These are phyloP conservation scores for Hortiboletus flavorubellus DNA, from an alignment of 768 basidiomycete genomes.

Conservation along the genomic window DNA sequence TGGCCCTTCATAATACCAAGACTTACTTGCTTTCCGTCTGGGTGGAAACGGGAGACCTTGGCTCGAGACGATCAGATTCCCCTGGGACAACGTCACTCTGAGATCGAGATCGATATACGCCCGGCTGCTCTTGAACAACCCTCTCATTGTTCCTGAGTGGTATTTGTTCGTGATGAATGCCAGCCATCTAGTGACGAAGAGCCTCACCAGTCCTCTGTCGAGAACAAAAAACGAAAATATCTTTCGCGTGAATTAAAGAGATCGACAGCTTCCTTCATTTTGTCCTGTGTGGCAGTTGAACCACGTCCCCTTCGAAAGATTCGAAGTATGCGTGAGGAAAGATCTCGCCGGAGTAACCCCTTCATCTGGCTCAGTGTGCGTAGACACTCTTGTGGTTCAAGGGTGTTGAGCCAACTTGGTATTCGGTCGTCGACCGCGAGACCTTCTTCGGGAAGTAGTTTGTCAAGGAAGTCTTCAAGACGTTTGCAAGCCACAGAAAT, in stretches of 20 bases:
- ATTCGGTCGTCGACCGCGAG: background rate
- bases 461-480: background rate
- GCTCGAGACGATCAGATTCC: no score
- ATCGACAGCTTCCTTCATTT: background rate
- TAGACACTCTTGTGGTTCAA: background rate
- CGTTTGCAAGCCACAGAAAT: constrained; percentile 5
- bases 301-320: background rate
- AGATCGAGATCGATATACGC: background rate
- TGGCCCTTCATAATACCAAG: no score
- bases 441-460: background rate
- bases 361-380: background rate
- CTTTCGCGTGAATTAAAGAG: background rate
- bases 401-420: constrained; percentile 1
- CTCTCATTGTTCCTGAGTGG: background rate
- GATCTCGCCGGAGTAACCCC: background rate
- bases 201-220: background rate
- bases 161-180: background rate
- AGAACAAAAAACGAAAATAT: background rate
- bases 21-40: background rate
- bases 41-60: no score
- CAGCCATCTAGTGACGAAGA: background rate
- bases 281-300: background rate
- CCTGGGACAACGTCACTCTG: background rate
- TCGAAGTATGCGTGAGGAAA: background rate
- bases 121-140: background rate